Evolutionary conservation across 2,329 filamentous ascomycete species (phyloP).

Genomic region (Dactylellina leptospora): DNA sequence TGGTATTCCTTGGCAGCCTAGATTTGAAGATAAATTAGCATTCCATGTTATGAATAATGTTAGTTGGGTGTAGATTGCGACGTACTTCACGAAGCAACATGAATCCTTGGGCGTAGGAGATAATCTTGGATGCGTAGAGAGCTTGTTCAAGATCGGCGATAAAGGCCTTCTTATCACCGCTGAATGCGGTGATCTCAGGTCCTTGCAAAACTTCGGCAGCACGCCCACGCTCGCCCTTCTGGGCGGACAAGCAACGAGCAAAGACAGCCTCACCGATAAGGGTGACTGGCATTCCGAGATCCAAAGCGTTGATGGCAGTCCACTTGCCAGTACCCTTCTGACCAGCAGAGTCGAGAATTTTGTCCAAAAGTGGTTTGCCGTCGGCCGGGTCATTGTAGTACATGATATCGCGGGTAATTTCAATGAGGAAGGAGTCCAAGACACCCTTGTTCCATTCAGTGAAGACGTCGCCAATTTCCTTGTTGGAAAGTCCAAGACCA

Average conservation of each 20-base stretch:
- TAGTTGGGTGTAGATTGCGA: conserved; percentile 52
- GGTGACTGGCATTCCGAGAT: conserved; percentile 98
- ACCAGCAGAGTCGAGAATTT: conserved; percentile 97
- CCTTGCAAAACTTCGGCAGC: conserved; percentile 82
- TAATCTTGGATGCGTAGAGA: conserved; percentile 99
- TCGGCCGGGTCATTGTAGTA: conserved; percentile 94
- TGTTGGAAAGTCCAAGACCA: conserved; percentile 83
- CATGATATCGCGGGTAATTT: conserved; percentile 98
- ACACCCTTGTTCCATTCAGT: conserved; percentile 98
- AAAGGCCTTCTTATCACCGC: conserved; percentile 91
- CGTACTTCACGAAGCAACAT: conserved; percentile 98
- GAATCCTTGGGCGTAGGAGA: conserved; percentile 99
- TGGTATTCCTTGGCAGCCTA: conserved; percentile 92
- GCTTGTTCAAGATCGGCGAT: conserved; percentile 98
- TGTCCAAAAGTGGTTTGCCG: conserved; percentile 89
- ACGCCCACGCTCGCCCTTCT: conserved; percentile 90
- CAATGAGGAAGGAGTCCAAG: conserved; percentile 97
- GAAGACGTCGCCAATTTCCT: conserved; percentile 96
- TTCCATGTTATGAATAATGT: too few species aligned
- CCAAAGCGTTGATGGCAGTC: conserved; percentile 98
- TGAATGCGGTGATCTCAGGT: conserved; percentile 76
- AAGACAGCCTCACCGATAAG: conserved; percentile 98
- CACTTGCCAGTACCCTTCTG: conserved; percentile 99
- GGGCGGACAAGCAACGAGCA: conserved; percentile 87
- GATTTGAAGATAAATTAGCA: neutral